phyloP scores from a whole-genome alignment of 768 basidiomycete genomes.

The Lactarius vividus region DNA sequence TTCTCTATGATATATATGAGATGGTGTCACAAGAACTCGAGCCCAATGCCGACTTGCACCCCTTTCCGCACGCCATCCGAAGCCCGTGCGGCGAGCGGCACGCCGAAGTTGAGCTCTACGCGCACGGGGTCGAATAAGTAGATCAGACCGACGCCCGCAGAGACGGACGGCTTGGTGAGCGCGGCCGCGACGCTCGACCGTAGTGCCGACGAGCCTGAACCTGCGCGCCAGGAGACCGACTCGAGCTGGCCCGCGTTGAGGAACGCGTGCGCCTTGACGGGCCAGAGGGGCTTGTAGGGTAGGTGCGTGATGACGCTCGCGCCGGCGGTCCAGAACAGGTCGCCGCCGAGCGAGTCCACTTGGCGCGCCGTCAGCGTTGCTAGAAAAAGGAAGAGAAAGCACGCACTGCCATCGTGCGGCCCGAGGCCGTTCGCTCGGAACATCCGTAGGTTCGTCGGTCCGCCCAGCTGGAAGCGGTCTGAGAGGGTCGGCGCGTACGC shows the following conservation, averaged over 20 bases:
- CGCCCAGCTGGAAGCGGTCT: constrained; percentile 92
- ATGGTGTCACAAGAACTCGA: constrained; percentile 61
- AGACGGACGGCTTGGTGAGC: constrained; percentile 62
- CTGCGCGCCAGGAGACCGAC: constrained; percentile 36
- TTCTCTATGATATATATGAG: neutral
- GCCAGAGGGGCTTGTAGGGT: constrained; percentile 76
- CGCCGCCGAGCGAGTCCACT: constrained; percentile 88
- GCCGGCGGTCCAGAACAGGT: constrained; percentile 76
- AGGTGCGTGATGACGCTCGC: constrained; percentile 72
- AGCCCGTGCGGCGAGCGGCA: constrained; percentile 69
- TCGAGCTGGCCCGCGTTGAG: constrained; percentile 79
- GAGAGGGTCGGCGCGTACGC: constrained; percentile 56
- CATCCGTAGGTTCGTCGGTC: constrained; percentile 78
- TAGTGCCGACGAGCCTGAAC: constrained; percentile 35
- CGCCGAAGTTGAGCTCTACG: constrained; percentile 85
- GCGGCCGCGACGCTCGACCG: constrained; percentile 36
- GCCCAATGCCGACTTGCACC: constrained; percentile 75
- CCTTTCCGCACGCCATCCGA: constrained; percentile 69
- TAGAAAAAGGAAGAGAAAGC: neutral
- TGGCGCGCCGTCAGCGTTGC: neutral
- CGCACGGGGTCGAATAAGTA: constrained; percentile 81
- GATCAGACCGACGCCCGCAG: constrained; percentile 78
- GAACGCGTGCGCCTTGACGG: constrained; percentile 76
- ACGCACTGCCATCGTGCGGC: constrained; percentile 67
- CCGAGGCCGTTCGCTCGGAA: constrained; percentile 79